phyloP scores from a whole-genome alignment of 2,329 filamentous ascomycete genomes.

The Nectriaceae sp. region DNA sequence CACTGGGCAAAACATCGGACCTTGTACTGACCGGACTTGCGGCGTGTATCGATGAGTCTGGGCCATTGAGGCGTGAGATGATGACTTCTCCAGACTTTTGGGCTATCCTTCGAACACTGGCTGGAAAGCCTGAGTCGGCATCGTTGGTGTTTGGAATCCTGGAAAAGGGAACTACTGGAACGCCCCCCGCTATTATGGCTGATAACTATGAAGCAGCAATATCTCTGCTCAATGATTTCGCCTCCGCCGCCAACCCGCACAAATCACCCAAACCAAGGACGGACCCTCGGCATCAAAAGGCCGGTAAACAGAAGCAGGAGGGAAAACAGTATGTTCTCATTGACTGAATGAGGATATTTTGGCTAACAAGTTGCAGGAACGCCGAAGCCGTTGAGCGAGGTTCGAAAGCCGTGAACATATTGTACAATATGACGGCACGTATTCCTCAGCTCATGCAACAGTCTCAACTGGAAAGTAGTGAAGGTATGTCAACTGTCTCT shows the following conservation, averaged over 20 bases:
- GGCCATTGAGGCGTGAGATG: conserved; percentile 83
- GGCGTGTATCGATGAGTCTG: conserved; percentile 76
- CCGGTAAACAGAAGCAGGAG: conserved; percentile 26
- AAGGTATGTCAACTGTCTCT: conserved; percentile 57
- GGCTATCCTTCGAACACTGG: conserved; percentile 80
- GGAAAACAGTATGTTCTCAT: conserved; percentile 26
- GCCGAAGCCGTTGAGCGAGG: conserved; percentile 70
- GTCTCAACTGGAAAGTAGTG: conserved; percentile 84
- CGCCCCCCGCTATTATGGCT: conserved; percentile 82
- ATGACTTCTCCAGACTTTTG: conserved; percentile 98
- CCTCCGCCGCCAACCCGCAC: conserved; percentile 76
- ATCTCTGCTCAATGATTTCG: conserved; percentile 83
- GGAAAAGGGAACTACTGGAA: conserved; percentile 71
- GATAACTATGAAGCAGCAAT: conserved; percentile 95
- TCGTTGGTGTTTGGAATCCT: conserved; percentile 85
- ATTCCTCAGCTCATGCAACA: conserved; percentile 88
- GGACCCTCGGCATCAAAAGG: conserved; percentile 50
- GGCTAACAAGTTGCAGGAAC: conserved; percentile 24
- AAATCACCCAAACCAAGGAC: conserved; percentile 69
- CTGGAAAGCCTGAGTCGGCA: conserved; percentile 69
- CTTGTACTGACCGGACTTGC: conserved; percentile 78
- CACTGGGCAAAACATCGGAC: conserved; percentile 73
- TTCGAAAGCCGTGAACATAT: conserved; percentile 76
- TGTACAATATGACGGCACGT: conserved; percentile 78
- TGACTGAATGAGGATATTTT: not conserved